Percentiles rank a stretch among this genome's conserved stretches.
Conservation (phyloP, 2,329 filamentous ascomycete species). For the Fusarium luffae region DNA sequence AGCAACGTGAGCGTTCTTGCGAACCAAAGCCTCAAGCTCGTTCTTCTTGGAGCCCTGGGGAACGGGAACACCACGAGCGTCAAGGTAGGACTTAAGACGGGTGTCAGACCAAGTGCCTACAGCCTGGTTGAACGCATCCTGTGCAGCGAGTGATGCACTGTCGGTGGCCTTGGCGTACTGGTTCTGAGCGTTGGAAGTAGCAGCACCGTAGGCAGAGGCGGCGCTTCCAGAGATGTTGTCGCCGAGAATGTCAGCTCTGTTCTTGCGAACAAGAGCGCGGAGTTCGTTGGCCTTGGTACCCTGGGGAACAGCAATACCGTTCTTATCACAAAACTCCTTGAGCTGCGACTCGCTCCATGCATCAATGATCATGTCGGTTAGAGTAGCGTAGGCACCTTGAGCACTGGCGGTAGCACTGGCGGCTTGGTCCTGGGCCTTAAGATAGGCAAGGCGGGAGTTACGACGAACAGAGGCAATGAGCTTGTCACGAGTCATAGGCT, state of each 20-base stretch:
- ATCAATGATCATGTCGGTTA: constrained; percentile 87
- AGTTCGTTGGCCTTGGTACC: constrained; percentile 92
- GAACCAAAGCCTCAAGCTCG: constrained; percentile 79
- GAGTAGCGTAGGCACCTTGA: constrained; percentile 74
- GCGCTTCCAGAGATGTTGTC: constrained; percentile 70
- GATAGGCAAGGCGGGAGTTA: constrained; percentile 83
- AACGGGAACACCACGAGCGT: constrained; percentile 79
- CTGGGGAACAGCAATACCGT: constrained; percentile 86
- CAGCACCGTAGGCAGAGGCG: constrained; percentile 73
- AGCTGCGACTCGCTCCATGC: constrained; percentile 90
- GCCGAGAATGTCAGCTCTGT: constrained; percentile 77
- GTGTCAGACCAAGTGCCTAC: constrained; percentile 77
- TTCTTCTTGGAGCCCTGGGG: constrained; percentile 78
- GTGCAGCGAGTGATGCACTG: constrained; percentile 68
- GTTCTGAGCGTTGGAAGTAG: constrained; percentile 80
- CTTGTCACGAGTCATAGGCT: constrained; percentile 85
- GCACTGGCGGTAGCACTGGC: constrained; percentile 72
- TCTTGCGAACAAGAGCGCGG: constrained; percentile 87
- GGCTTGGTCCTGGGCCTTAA: constrained; percentile 71
- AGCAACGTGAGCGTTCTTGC: constrained; percentile 77
- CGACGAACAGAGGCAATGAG: constrained; percentile 90
- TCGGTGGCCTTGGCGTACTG: constrained; percentile 81
- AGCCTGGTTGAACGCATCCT: constrained; percentile 74
- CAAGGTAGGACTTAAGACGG: constrained; percentile 81
- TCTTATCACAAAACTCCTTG: constrained; percentile 94